Conservation (phyloP, 1,284 basidiomycete genomes). For the Boletus mariae region DNA sequence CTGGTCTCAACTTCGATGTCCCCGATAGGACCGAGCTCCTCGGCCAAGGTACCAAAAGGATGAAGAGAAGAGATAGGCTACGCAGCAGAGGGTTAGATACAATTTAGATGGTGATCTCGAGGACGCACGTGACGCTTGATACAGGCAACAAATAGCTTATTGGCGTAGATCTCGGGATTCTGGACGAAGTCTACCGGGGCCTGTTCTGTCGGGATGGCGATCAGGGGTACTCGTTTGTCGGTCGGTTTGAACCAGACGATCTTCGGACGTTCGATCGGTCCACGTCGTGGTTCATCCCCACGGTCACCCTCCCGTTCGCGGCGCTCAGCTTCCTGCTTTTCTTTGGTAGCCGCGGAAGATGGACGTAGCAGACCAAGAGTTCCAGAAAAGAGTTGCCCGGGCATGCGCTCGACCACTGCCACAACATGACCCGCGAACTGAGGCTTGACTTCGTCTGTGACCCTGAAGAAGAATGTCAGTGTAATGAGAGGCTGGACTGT, state of each 20-base stretch:
- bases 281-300: conserved; percentile 73
- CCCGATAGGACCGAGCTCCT: conserved; percentile 98
- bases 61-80: conserved; percentile 93
- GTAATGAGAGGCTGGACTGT: background rate
- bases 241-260: conserved; percentile 99
- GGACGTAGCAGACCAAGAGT: conserved; percentile 94
- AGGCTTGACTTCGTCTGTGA: conserved; percentile 95
- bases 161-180: conserved; percentile 86
- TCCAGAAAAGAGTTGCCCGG: conserved; percentile 97
- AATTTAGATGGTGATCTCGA: background rate
- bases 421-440: conserved; percentile 97
- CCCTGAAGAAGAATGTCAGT: conserved; percentile 44
- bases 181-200: conserved; percentile 96
- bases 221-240: conserved; percentile 97
- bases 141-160: conserved; percentile 94
- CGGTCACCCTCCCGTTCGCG: conserved; percentile 93
- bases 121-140: conserved; percentile 89
- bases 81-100: conserved; percentile 15
- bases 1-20: conserved; percentile 97
- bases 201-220: conserved; percentile 99
- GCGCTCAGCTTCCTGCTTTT: conserved; percentile 98
- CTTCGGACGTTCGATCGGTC: conserved; percentile 86
- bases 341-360: conserved; percentile 97
- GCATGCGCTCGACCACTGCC: conserved; percentile 97
- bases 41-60: conserved; percentile 97